Percentiles rank a stretch among this genome's conserved stretches.
Evolutionary conservation across 2,329 filamentous ascomycete genomes (phyloP).

Genomic region (Trichophyton mentagrophytes): DNA sequence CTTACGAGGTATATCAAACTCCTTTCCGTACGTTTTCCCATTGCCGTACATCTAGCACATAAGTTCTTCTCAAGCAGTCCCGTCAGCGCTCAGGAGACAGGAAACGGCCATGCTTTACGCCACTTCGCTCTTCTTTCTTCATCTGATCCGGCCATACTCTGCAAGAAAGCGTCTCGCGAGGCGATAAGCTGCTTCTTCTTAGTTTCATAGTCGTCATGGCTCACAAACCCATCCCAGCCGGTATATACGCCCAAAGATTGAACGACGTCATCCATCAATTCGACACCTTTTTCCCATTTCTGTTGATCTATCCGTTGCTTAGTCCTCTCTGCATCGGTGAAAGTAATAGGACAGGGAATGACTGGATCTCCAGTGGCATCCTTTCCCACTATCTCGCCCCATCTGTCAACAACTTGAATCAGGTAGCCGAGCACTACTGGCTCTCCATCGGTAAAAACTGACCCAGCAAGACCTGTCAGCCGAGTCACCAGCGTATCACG

Average conservation of each 20-base stretch:
- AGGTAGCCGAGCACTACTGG: background rate
- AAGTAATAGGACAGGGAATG: background rate
- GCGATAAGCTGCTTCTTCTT: background rate
- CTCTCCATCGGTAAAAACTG: background rate
- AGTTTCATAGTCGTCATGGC: background rate
- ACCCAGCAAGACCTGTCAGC: background rate
- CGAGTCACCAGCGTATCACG: background rate
- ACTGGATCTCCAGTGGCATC: background rate
- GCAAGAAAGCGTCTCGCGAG: background rate
- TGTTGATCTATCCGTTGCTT: background rate
- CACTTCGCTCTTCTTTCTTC: background rate
- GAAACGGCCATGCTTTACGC: background rate
- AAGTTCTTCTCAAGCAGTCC: background rate
- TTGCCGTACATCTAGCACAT: too few relatives aligned
- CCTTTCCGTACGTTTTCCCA: too few relatives aligned
- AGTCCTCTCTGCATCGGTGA: background rate
- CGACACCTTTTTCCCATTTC: background rate
- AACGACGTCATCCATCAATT: background rate
- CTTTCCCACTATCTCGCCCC: background rate
- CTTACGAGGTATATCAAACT: too few relatives aligned
- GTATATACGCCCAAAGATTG: background rate
- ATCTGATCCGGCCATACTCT: background rate
- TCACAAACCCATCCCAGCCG: background rate
- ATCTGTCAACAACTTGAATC: background rate
- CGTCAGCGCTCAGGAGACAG: background rate